Conservation (phyloP, 352 stramenopile genomes). For the Phytophthora capsici region DNA sequence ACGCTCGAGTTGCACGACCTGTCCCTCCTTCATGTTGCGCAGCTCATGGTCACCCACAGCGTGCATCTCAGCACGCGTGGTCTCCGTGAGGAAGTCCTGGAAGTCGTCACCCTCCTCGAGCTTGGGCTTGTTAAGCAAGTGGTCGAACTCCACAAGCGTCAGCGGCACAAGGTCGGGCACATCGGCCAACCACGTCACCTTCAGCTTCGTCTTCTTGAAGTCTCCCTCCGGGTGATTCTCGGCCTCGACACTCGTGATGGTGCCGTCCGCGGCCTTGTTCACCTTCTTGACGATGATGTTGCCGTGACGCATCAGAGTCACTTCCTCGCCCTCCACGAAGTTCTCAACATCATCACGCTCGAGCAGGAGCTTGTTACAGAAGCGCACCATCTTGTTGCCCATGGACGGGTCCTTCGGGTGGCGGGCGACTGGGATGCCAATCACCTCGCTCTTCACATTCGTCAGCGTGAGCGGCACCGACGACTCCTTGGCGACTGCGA, state of each 20-base stretch:
- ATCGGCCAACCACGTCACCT: slow-evolving; percentile 96
- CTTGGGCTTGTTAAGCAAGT: slow-evolving; percentile 98
- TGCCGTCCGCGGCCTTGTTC: slow-evolving; percentile 57
- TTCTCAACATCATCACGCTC: slow-evolving; percentile 95
- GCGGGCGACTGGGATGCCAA: slow-evolving; percentile 67
- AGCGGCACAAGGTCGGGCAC: slow-evolving; percentile 89
- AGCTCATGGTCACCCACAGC: slow-evolving; percentile 96
- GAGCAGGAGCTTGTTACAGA: slow-evolving; percentile 91
- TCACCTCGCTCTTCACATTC: slow-evolving; percentile 66
- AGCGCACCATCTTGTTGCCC: slow-evolving; percentile 90
- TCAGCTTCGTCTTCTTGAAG: slow-evolving; percentile 97
- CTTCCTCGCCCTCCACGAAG: slow-evolving; percentile 96
- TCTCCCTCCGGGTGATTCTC: slow-evolving; percentile 84
- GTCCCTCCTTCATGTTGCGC: slow-evolving; percentile 93
- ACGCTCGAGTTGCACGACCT: slow-evolving; percentile 99
- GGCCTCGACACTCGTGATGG: slow-evolving; percentile 69
- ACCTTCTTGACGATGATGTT: slow-evolving; percentile 89
- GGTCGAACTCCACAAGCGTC: slow-evolving; percentile 98
- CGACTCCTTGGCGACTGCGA: slow-evolving; percentile 93
- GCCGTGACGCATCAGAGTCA: slow-evolving; percentile 98
- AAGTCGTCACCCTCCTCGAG: slow-evolving; percentile 99
- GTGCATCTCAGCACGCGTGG: slow-evolving; percentile 93
- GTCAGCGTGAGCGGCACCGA: slow-evolving; percentile 91
- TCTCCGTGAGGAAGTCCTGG: slow-evolving; percentile 96
- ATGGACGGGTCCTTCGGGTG: slow-evolving; percentile 85